These are phyloP conservation scores for Auricularia cornea DNA, from an alignment of 768 basidiomycete species.

Conservation along the genomic window DNA sequence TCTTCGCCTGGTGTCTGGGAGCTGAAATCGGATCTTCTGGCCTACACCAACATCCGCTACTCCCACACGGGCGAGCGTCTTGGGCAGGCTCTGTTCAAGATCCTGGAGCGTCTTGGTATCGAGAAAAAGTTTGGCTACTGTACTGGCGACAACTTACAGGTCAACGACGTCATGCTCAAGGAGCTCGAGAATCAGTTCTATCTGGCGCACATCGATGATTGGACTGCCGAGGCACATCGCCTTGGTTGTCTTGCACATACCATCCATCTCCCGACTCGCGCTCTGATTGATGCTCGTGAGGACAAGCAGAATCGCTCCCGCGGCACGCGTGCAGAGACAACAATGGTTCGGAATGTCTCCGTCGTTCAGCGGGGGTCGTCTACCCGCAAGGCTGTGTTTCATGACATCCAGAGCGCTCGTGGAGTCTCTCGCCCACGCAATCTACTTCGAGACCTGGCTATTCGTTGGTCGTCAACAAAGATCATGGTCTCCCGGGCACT, in stretches of 20 bases:
- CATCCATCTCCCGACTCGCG: slow-evolving; percentile 29
- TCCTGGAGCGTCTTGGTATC: too few species aligned
- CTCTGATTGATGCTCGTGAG: slow-evolving; percentile 32
- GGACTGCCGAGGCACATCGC: too few species aligned
- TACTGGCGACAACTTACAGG: too few species aligned
- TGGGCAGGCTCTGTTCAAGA: too few species aligned
- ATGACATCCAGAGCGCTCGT: not conserved
- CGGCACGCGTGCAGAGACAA: not conserved
- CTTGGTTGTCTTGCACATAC: slow-evolving; percentile 30
- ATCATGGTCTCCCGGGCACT: not conserved
- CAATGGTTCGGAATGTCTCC: not conserved
- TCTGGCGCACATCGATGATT: too few species aligned
- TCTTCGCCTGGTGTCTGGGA: not conserved
- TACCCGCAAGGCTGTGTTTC: not conserved
- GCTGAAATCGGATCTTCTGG: too few species aligned
- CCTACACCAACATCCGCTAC: too few species aligned
- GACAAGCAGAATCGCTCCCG: slow-evolving; percentile 35
- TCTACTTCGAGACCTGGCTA: not conserved
- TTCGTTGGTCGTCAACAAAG: not conserved
- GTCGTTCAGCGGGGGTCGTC: not conserved
- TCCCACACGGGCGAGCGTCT: too few species aligned
- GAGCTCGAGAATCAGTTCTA: too few species aligned
- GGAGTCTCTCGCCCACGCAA: slow-evolving; percentile 11
- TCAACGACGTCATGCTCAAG: too few species aligned
- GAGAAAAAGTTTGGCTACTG: too few species aligned